These are phyloP conservation scores for Claviceps purpurea DNA, from an alignment of 2,329 filamentous ascomycete genomes.

Conservation along the genomic window DNA sequence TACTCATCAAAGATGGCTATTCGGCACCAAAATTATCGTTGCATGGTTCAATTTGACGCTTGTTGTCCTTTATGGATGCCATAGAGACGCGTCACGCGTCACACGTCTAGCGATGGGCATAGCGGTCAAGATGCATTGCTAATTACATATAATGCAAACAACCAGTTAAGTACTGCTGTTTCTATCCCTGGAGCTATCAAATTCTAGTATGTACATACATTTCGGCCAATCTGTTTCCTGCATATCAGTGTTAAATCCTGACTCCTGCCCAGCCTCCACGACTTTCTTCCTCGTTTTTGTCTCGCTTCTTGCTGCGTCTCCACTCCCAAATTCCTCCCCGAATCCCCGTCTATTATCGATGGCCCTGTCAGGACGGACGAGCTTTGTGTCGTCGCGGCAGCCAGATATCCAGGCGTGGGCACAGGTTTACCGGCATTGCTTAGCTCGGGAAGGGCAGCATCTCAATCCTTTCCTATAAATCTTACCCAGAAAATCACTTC, in stretches of 20 bases:
- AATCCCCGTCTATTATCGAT: background rate
- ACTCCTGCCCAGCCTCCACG: background rate
- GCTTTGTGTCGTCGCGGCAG: background rate
- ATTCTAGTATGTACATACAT: background rate
- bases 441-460: background rate
- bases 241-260: background rate
- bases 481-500: slow-evolving; percentile 1
- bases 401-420: background rate
- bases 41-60: too few relatives aligned
- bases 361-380: background rate
- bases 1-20: too few relatives aligned
- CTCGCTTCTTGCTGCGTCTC: background rate
- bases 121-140: background rate
- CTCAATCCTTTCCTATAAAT: background rate
- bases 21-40: too few relatives aligned
- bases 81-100: background rate
- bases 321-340: background rate
- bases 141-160: background rate
- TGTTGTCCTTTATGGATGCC: background rate
- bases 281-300: background rate
- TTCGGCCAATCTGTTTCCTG: background rate
- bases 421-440: background rate
- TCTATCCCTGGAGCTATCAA: background rate
- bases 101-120: background rate
- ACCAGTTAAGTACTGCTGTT: background rate